These are phyloP conservation scores for Haplosporangium gracile DNA, from an alignment of 192 early-diverging fungal genomes.

Conservation along the genomic window DNA sequence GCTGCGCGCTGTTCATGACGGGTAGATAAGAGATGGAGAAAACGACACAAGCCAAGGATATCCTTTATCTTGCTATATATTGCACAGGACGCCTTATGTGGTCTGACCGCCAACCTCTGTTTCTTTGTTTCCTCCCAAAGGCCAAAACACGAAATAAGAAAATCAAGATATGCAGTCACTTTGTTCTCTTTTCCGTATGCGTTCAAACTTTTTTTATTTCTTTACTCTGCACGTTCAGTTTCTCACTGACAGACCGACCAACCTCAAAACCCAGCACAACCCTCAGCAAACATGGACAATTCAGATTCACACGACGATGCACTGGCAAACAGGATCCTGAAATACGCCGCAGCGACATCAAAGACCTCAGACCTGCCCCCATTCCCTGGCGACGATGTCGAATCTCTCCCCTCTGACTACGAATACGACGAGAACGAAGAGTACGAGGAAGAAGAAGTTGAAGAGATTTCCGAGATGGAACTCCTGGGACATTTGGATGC, in stretches of 20 bases:
- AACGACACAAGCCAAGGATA: too few relatives aligned
- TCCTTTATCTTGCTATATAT: too few relatives aligned
- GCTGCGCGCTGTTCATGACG: not conserved
- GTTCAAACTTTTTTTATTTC: too few relatives aligned
- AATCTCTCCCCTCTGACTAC: slow-evolving; percentile 65
- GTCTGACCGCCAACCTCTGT: too few relatives aligned
- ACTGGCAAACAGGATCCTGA: slow-evolving; percentile 56
- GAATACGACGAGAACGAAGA: slow-evolving; percentile 63
- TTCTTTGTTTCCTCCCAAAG: too few relatives aligned
- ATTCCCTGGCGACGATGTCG: slow-evolving; percentile 64
- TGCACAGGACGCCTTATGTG: too few relatives aligned
- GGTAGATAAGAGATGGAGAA: not conserved
- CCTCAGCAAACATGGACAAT: slow-evolving; percentile 24
- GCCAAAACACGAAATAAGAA: too few relatives aligned
- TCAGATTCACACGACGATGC: slow-evolving; percentile 40
- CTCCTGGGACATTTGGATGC: slow-evolving; percentile 59
- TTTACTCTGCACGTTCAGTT: too few relatives aligned
- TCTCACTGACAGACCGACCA: too few relatives aligned
- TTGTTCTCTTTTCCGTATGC: too few relatives aligned
- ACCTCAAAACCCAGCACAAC: not conserved
- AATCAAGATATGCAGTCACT: too few relatives aligned
- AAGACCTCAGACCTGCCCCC: slow-evolving; percentile 49
- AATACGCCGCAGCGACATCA: slow-evolving; percentile 37
- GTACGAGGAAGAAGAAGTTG: slow-evolving; percentile 62
- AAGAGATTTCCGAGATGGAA: slow-evolving; percentile 67